These are phyloP conservation scores for Pelargonium australe DNA, from an alignment of 441 rosid species.

Conservation along the genomic window DNA sequence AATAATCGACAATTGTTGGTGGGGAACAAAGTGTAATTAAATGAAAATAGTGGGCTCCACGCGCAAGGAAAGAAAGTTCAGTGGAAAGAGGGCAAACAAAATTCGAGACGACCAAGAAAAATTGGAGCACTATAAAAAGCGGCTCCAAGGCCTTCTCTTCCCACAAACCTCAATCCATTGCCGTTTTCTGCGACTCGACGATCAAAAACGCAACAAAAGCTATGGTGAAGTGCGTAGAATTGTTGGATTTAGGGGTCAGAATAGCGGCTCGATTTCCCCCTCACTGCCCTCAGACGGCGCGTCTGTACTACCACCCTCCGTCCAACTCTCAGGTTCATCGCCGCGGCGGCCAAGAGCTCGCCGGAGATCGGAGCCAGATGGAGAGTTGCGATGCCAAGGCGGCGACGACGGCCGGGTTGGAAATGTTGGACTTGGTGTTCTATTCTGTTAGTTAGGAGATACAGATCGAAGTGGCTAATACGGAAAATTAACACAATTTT, in stretches of 20 bases:
- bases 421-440: not conserved
- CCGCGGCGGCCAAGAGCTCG: not conserved
- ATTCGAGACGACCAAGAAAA: not conserved
- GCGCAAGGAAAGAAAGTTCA: not conserved
- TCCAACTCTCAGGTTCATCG: not conserved
- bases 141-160: not conserved
- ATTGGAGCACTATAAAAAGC: not conserved
- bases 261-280: not conserved
- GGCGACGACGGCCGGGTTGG: not conserved
- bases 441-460: not conserved
- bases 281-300: constrained; percentile 13
- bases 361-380: not conserved
- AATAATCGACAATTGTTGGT: not conserved
- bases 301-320: constrained; percentile 9
- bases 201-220: too few relatives aligned
- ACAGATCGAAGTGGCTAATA: too few relatives aligned
- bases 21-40: not conserved
- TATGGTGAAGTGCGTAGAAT: not conserved
- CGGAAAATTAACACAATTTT: too few relatives aligned
- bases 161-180: not conserved
- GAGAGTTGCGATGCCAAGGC: not conserved
- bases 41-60: not conserved
- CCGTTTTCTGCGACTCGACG: too few relatives aligned
- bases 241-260: constrained; percentile 3
- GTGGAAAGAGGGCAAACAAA: not conserved